Evolutionary conservation across 2,329 filamentous ascomycete genomes (phyloP).

Genomic region (Neofusicoccum sp.): DNA sequence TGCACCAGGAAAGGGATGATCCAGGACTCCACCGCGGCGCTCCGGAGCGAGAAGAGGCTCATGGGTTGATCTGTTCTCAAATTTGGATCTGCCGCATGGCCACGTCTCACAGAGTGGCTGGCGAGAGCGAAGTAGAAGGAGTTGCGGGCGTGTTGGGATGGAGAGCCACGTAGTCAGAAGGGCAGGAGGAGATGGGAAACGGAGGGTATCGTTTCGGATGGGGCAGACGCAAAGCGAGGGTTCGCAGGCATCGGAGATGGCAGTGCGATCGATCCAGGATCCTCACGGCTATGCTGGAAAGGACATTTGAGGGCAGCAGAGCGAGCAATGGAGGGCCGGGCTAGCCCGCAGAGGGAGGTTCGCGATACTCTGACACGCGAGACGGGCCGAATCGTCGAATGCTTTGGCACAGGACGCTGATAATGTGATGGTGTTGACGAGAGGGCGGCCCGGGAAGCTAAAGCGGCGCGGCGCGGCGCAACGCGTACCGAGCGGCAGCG

Average conservation of each 20-base stretch:
- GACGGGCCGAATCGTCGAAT: neutral
- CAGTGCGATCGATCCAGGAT: constrained; percentile 4
- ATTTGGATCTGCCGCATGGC: neutral
- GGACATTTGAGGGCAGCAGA: neutral
- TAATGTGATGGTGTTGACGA: neutral
- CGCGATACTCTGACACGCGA: neutral
- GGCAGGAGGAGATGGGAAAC: neutral
- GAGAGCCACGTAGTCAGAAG: neutral
- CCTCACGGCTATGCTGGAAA: constrained; percentile 6
- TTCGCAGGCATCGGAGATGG: neutral
- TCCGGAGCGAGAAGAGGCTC: neutral
- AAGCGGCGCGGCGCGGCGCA: no score
- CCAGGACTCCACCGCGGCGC: neutral
- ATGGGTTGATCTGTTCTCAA: neutral
- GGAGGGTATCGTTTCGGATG: neutral
- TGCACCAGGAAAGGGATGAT: neutral
- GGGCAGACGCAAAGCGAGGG: neutral
- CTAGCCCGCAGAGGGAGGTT: neutral
- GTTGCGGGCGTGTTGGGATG: neutral
- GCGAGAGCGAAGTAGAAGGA: neutral
- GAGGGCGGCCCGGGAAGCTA: no score
- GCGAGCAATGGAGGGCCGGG: neutral
- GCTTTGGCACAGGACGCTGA: neutral
- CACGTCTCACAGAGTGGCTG: neutral
- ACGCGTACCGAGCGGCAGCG: neutral